These are phyloP conservation scores for Phoenix roebelenii DNA, from an alignment of 176 grass and related monocot genomes.

Conservation along the genomic window DNA sequence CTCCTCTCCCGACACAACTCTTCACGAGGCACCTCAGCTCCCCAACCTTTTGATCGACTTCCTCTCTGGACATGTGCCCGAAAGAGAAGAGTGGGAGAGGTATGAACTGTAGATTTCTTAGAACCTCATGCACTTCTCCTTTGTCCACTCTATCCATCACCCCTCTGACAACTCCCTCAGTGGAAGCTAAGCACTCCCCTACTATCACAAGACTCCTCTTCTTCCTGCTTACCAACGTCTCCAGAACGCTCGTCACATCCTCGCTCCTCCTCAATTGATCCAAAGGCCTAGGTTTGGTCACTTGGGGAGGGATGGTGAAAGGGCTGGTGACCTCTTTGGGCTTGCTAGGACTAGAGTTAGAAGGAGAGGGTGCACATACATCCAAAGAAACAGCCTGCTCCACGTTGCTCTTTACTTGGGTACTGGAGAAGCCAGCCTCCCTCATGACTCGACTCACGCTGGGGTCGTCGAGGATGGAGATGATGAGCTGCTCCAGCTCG, in stretches of 20 bases:
- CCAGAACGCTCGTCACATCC: constrained; percentile 39
- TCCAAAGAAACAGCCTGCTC: constrained; percentile 35
- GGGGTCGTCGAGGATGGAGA: constrained; percentile 96
- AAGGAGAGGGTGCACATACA: neutral
- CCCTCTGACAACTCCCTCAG: constrained; percentile 38
- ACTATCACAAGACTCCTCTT: constrained; percentile 60
- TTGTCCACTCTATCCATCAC: constrained; percentile 50
- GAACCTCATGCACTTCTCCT: constrained; percentile 38
- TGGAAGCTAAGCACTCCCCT: constrained; percentile 41
- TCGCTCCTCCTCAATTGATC: constrained; percentile 3
- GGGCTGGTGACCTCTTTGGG: constrained; percentile 9
- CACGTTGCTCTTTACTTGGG: constrained; percentile 72
- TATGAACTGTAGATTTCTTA: constrained; percentile 44
- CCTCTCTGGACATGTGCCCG: constrained; percentile 39
- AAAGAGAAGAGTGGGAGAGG: constrained; percentile 63
- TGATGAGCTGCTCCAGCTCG: constrained; percentile 75
- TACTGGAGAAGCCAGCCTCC: constrained; percentile 84
- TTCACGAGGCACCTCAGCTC: constrained; percentile 60
- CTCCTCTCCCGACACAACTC: constrained; percentile 20
- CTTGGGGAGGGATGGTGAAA: neutral
- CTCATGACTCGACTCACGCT: constrained; percentile 94
- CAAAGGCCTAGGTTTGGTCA: neutral
- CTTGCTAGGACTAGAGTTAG: constrained; percentile 48
- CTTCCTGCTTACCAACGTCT: constrained; percentile 33
- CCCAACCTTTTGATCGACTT: constrained; percentile 51